Evolutionary conservation across 306 rosid genomes (phyloP).

Genomic region (Biancaea sappan): DNA sequence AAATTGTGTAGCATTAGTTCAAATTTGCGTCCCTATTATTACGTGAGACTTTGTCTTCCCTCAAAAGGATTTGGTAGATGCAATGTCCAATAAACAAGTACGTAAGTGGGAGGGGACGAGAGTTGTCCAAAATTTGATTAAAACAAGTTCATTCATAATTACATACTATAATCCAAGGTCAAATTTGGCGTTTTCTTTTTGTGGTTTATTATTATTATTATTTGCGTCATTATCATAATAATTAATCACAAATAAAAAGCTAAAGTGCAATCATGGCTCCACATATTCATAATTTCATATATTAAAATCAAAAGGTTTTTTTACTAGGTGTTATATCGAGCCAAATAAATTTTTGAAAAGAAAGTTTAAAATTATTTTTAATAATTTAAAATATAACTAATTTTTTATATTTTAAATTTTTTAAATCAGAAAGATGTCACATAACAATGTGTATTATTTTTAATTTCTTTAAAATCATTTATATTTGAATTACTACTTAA

Average conservation of each 20-base stretch:
- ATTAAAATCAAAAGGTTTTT: background rate
- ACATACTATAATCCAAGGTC: background rate
- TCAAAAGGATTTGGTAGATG: constrained; percentile 8
- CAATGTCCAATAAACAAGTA: constrained; percentile 29
- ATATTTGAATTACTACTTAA: too few relatives aligned
- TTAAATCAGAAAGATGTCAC: too few relatives aligned
- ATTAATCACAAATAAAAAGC: background rate
- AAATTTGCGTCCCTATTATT: too few relatives aligned
- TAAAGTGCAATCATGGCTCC: background rate
- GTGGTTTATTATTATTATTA: background rate
- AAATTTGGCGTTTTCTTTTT: constrained; percentile 19
- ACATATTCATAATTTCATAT: background rate
- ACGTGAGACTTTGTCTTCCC: background rate
- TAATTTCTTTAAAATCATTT: too few relatives aligned
- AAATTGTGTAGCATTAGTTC: too few relatives aligned
- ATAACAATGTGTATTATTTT: too few relatives aligned
- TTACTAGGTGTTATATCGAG: too few relatives aligned
- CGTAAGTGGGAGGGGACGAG: constrained; percentile 7
- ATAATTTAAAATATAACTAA: too few relatives aligned
- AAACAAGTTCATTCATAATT: background rate
- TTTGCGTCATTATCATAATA: background rate
- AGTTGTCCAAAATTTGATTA: constrained; percentile 11
- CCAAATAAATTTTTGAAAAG: too few relatives aligned
- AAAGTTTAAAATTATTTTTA: too few relatives aligned
- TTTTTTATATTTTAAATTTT: too few relatives aligned